Evolutionary conservation across 202 grass and related monocot species (phyloP), one percentile per base, ranked within the genome.

Genomic region (Hordeum pubiflorum): DNA sequence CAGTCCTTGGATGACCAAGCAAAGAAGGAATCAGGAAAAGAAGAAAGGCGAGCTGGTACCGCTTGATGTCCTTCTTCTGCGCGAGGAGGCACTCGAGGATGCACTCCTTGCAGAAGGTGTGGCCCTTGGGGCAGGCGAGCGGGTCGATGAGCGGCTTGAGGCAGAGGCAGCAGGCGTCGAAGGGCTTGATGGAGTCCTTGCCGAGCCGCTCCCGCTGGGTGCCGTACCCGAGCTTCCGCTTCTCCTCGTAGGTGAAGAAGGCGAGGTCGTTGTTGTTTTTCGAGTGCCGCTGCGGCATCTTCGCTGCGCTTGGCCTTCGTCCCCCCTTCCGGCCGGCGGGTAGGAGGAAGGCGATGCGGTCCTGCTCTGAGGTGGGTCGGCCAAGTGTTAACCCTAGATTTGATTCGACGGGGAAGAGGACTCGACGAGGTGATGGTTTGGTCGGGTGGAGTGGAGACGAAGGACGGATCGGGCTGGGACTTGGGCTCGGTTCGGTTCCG

Each of bases 161-260:
- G 85, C 96, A 99, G 85, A 99, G 92, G 83, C 90, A 96, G 85
- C 96, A 99, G 10, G 96, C 88, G 83, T 99, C 92, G 73, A 99
- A 99, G 83, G 96, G 96, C 83, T 99, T 99, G 96, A 99, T 93
- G 21, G 96, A 99, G 79, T 99, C 96, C 89, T 90, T 99, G 3
- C 96, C 96, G 10, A 99, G 89, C 29, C 96, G 96, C 85, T 99
- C 92, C 89, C 93, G 91, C 83, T 99, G 96, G 80, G 96, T 99
- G 56, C 96, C 96, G 85, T 93, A 99, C 77, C 96, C 96, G 68
- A 99, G 92, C 85, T 99, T 99, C 70, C 96, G 83, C 92, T 99
- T 99, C 91, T 99, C 96, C 87, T 99, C 96, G 92, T 99, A 99
- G 18, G 96, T 99, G 85, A 99, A 99, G 91, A 93, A 99, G 56